A percentile compares a stretch with the other conserved stretches of the same genome.
Conservation (phyloP, 352 stramenopile species). For the Globisporangium middletonii region DNA sequence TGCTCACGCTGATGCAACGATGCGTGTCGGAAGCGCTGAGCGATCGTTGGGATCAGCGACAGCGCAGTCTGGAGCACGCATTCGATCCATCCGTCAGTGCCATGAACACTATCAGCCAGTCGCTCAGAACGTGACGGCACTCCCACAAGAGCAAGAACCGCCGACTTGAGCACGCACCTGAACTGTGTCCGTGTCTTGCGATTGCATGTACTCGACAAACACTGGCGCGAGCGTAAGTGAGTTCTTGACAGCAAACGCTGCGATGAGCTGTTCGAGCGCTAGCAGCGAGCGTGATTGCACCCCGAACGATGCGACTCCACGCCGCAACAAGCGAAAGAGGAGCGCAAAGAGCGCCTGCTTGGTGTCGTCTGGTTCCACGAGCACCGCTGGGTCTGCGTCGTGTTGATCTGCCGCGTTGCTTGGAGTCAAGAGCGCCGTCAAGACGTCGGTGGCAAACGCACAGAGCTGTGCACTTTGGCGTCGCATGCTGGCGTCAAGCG, state of each 20-base stretch:
- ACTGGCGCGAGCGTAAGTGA: not conserved
- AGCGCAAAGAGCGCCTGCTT: conserved; percentile 19
- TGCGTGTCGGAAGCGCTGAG: not conserved
- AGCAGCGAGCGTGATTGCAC: not conserved
- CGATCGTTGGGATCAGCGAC: not conserved
- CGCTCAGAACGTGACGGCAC: not conserved
- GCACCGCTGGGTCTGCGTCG: not conserved
- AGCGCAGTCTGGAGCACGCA: conserved; percentile 1
- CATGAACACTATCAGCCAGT: not conserved
- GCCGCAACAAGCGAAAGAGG: conserved; percentile 14
- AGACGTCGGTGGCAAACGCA: not conserved
- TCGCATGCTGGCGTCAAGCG: not conserved
- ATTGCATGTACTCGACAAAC: not conserved
- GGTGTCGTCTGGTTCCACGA: not conserved
- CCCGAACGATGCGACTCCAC: not conserved
- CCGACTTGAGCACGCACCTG: conserved; percentile 1
- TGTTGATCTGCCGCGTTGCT: not conserved
- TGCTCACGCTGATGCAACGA: not conserved
- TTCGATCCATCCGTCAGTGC: not conserved
- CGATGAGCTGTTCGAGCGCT: conserved; percentile 23
- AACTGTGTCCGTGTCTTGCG: not conserved
- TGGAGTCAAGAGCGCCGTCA: not conserved
- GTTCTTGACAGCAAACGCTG: conserved; percentile 25
- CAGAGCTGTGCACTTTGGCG: not conserved
- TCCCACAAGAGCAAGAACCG: not conserved